Conservation (phyloP, 768 basidiomycete species). For the Leucosporidium creatinivorum region DNA sequence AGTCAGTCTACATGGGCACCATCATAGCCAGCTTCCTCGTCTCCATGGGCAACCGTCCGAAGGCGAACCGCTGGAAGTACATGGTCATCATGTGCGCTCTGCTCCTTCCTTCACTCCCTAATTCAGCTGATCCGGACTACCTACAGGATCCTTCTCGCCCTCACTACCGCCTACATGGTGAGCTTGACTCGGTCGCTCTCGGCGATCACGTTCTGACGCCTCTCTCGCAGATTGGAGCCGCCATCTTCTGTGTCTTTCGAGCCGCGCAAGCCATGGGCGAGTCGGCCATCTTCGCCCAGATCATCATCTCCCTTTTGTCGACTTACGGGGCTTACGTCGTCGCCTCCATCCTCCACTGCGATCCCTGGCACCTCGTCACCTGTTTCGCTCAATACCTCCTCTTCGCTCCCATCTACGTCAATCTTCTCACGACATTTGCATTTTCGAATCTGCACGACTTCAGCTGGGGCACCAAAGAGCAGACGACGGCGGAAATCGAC, state of each 20-base stretch:
- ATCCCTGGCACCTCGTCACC: constrained; percentile 91
- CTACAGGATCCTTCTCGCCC: constrained; percentile 52
- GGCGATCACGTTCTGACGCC: neutral
- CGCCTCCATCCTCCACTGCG: constrained; percentile 72
- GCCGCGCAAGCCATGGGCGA: constrained; percentile 59
- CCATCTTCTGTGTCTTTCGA: constrained; percentile 68
- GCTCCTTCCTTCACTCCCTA: neutral
- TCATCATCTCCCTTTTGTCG: constrained; percentile 65
- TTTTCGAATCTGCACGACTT: constrained; percentile 73
- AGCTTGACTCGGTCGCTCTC: neutral
- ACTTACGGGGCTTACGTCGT: constrained; percentile 55
- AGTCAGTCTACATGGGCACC: constrained; percentile 77
- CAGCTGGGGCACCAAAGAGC: constrained; percentile 37
- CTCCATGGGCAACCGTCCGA: constrained; percentile 80
- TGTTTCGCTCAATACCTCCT: constrained; percentile 83
- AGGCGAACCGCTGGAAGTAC: constrained; percentile 61
- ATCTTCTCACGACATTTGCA: constrained; percentile 56
- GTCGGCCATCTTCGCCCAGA: constrained; percentile 56
- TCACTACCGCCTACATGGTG: constrained; percentile 70
- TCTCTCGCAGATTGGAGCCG: constrained; percentile 52
- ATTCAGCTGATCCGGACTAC: neutral
- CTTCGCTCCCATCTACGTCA: constrained; percentile 39
- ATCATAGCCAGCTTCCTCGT: constrained; percentile 86
- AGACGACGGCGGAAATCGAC: constrained; percentile 30
- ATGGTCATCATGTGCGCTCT: constrained; percentile 54